phyloP scores from a whole-genome alignment of 1,139 yeast genomes.

The Dujonia santamariae region DNA sequence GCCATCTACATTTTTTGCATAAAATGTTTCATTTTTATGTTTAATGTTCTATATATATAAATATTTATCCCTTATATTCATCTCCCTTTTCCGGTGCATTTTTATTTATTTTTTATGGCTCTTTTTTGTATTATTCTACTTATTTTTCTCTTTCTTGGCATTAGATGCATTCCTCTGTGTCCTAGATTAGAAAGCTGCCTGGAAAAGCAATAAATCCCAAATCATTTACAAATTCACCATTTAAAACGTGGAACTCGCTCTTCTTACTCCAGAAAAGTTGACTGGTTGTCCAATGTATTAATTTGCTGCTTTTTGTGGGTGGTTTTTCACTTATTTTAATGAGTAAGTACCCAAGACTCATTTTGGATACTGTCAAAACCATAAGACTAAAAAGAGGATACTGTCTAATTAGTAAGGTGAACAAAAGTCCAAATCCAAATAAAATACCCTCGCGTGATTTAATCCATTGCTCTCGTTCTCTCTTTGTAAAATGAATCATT shows the following conservation, averaged over 20 bases:
- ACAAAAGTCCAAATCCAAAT: constrained; percentile 57
- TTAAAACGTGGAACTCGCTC: constrained; percentile 4
- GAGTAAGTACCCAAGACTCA: constrained; percentile 52
- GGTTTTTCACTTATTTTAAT: constrained; percentile 54
- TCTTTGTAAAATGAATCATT: constrained; percentile 37
- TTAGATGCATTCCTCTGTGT: neutral
- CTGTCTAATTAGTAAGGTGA: constrained; percentile 36
- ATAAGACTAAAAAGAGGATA: constrained; percentile 48
- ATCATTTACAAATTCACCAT: constrained; percentile 9
- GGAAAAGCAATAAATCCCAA: constrained; percentile 5
- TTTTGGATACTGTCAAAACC: constrained; percentile 54
- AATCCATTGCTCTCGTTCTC: constrained; percentile 51
- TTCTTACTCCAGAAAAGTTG: constrained; percentile 30
- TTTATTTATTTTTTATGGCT: neutral
- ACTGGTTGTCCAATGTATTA: constrained; percentile 29
- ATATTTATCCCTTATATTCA: too few relatives aligned
- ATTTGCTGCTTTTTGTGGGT: constrained; percentile 27
- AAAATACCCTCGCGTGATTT: constrained; percentile 55
- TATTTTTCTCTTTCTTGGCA: neutral
- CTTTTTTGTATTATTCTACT: neutral
- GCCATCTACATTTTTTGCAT: too few relatives aligned
- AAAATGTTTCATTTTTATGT: too few relatives aligned
- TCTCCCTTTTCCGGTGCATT: too few relatives aligned
- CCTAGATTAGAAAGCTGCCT: constrained; percentile 5
- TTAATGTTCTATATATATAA: too few relatives aligned